A percentile compares a stretch with the other conserved stretches of the same genome.
Conservation (phyloP, 1,139 yeast genomes). For the Blastobotrys serpentis region DNA sequence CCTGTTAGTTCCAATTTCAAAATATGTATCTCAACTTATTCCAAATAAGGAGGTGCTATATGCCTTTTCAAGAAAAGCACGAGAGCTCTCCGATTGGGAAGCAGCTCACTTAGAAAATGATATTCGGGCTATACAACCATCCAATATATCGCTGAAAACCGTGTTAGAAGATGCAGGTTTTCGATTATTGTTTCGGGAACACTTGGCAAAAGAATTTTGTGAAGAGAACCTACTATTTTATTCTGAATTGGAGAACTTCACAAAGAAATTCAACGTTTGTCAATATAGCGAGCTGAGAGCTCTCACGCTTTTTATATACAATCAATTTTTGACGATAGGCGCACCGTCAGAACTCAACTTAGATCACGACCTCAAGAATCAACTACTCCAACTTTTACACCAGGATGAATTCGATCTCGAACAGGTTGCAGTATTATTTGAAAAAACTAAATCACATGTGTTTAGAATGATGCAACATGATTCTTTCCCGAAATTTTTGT, state of each 20-base stretch:
- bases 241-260: conserved; percentile 51
- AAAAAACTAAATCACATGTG: conserved; percentile 37
- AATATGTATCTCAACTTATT: not conserved
- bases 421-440: conserved; percentile 37
- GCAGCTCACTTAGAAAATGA: not conserved
- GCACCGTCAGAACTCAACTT: conserved; percentile 75
- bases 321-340: conserved; percentile 64
- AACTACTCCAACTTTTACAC: conserved; percentile 40
- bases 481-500: conserved; percentile 68
- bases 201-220: conserved; percentile 63
- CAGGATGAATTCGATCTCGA: conserved; percentile 34
- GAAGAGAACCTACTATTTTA: conserved; percentile 76
- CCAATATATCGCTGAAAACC: conserved; percentile 42
- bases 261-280: conserved; percentile 16
- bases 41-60: conserved; percentile 12
- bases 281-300: conserved; percentile 14
- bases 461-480: conserved; percentile 67
- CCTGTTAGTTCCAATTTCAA: conserved; percentile 42
- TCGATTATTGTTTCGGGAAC: conserved; percentile 62
- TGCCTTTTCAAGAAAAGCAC: conserved; percentile 1
- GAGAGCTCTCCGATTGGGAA: not conserved
- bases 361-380: conserved; percentile 54
- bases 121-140: not conserved
- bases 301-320: conserved; percentile 62
- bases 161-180: conserved; percentile 77